Evolutionary conservation across 2,329 filamentous ascomycete species (phyloP).

Genomic region (Ophioceras dolichostomum): DNA sequence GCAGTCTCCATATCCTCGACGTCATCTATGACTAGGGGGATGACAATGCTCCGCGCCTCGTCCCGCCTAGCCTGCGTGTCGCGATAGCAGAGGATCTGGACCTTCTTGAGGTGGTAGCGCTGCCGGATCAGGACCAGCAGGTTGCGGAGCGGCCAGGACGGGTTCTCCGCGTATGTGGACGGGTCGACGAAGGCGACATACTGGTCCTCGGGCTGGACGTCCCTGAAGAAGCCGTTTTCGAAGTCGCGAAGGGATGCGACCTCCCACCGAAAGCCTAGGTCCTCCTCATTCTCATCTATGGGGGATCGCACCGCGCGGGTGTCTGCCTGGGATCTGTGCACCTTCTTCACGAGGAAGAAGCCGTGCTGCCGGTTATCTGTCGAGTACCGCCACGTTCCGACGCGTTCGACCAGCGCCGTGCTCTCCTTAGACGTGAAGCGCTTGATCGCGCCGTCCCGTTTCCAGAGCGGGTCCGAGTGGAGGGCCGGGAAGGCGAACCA

Average conservation of each 20-base stretch:
- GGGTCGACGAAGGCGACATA: slow-evolving; percentile 86
- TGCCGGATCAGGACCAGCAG: slow-evolving; percentile 74
- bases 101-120: slow-evolving; percentile 62
- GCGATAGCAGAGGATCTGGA: slow-evolving; percentile 82
- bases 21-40: slow-evolving; percentile 49
- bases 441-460: slow-evolving; percentile 39
- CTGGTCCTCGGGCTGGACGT: slow-evolving; percentile 56
- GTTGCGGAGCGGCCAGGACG: slow-evolving; percentile 89
- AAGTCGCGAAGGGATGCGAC: slow-evolving; percentile 65
- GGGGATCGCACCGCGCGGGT: slow-evolving; percentile 19
- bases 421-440: slow-evolving; percentile 58
- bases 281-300: slow-evolving; percentile 37
- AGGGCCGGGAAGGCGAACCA: slow-evolving; percentile 95
- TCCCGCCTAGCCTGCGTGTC: slow-evolving; percentile 70
- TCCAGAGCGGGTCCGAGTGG: slow-evolving; percentile 81
- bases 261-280: slow-evolving; percentile 60
- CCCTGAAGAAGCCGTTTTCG: slow-evolving; percentile 79
- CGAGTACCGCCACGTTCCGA: slow-evolving; percentile 78
- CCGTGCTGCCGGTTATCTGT: slow-evolving; percentile 78
- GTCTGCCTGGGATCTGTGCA: slow-evolving; percentile 21
- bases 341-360: slow-evolving; percentile 87
- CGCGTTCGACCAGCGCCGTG: slow-evolving; percentile 63
- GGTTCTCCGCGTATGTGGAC: slow-evolving; percentile 76
- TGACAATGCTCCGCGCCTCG: slow-evolving; percentile 68
- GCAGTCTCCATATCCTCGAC: slow-evolving; percentile 20